phyloP scores from a whole-genome alignment of 306 rosid species.

The Gastrolobium bilobum region DNA sequence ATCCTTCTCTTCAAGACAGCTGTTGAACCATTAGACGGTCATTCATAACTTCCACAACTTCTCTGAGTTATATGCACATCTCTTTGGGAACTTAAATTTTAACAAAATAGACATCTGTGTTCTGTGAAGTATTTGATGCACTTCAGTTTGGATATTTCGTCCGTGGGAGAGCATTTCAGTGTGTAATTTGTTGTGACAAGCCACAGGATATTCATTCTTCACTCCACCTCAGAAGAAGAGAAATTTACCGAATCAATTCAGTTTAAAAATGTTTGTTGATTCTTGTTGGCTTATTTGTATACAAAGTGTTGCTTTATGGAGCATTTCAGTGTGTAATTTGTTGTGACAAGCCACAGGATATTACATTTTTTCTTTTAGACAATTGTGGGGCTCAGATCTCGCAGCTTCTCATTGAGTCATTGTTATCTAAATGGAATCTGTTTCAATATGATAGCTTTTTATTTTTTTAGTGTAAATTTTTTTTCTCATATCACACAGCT shows the following conservation, averaged over 20 bases:
- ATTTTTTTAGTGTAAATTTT: not conserved
- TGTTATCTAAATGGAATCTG: not conserved
- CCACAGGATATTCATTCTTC: slow-evolving; percentile 15
- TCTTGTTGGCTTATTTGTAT: not conserved
- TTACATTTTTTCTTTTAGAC: not conserved
- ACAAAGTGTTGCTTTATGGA: not conserved
- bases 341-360: slow-evolving; percentile 31
- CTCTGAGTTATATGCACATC: slow-evolving; percentile 32
- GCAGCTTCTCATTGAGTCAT: not conserved
- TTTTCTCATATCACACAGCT: not conserved
- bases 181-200: slow-evolving; percentile 39
- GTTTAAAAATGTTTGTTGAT: not conserved
- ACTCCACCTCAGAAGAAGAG: not conserved
- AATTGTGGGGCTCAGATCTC: too few relatives aligned
- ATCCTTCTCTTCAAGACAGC: slow-evolving; percentile 96
- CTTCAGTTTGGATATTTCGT: slow-evolving; percentile 22
- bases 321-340: slow-evolving; percentile 41
- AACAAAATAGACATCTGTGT: slow-evolving; percentile 30
- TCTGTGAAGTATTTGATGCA: slow-evolving; percentile 44
- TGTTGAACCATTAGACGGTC: slow-evolving; percentile 77
- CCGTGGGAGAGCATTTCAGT: slow-evolving; percentile 35
- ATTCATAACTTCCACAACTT: slow-evolving; percentile 47
- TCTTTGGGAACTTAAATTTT: slow-evolving; percentile 38
- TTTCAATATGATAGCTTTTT: not conserved
- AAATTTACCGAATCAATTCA: not conserved